Conservation (phyloP, 1,284 basidiomycete genomes). For the Waitea zeae region DNA sequence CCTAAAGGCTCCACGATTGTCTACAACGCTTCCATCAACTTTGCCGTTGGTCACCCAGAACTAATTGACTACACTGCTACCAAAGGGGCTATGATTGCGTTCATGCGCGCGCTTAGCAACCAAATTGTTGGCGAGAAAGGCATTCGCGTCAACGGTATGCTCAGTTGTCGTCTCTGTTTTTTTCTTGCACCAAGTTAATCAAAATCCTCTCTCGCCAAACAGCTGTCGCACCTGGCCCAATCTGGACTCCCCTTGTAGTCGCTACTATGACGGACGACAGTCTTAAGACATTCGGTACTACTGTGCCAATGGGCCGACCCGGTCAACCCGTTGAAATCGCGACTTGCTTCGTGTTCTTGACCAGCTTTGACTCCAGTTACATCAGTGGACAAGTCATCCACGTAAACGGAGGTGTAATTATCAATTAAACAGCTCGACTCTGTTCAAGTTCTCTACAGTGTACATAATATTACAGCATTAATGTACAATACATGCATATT, state of each 20-base stretch:
- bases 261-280: slow-evolving; percentile 29
- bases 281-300: slow-evolving; percentile 23
- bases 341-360: slow-evolving; percentile 34
- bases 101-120: slow-evolving; percentile 27
- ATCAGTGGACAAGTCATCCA: slow-evolving; percentile 20
- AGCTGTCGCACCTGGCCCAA: slow-evolving; percentile 29
- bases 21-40: slow-evolving; percentile 31
- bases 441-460: no score
- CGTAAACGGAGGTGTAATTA: slow-evolving; percentile 19
- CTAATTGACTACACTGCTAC: slow-evolving; percentile 38
- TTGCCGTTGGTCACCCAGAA: slow-evolving; percentile 32
- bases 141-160: slow-evolving; percentile 27
- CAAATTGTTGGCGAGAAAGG: slow-evolving; percentile 33
- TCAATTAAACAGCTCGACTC: no score
- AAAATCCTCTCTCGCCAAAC: background rate
- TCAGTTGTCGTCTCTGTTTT: background rate
- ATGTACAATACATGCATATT: no score
- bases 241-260: slow-evolving; percentile 34
- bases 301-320: slow-evolving; percentile 27
- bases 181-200: no score
- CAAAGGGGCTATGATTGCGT: slow-evolving; percentile 32
- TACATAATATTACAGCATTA: no score
- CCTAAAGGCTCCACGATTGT: slow-evolving; percentile 26
- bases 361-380: slow-evolving; percentile 31
- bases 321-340: slow-evolving; percentile 41